Base-by-base conservation (phyloP, 768 basidiomycete species). In the Hygrophoropsis aurantiaca region DNA sequence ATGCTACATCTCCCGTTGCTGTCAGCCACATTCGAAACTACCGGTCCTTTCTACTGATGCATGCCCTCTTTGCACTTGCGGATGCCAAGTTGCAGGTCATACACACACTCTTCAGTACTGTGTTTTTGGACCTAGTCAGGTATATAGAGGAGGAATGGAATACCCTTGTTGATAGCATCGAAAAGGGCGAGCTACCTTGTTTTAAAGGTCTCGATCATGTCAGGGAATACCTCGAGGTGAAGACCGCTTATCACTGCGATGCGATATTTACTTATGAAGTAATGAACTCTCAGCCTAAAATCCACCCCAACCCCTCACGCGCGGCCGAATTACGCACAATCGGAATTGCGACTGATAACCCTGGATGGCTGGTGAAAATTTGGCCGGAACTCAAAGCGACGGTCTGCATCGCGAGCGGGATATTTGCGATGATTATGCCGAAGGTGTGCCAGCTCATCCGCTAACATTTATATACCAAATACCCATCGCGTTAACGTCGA, bases 71-170 rank as follows among this genome's bases (percentile, higher is more conserved):
- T 33, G 51, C 47, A 36, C 32, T 53, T 19, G 39, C 33, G n/a
- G 40, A 49, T 11, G 18, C 18, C 20, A n/a, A 24, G 26, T 6
- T 46, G 19, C 27, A 41, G 24, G 57, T 49, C n/a, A 42, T 55
- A 18, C 49, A 41, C 26, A 51, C 52, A 0, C 20, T 59, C 3
- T 62, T 51, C 37, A 47, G 43, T 6, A 57, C 47, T 21, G 38
- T 52, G 2, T 57, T 61, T 11, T 5, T 62, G 1, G 61, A 62
- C 23, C 51, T 61, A 50, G 43, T 52, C 16, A 44, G 55, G 11
- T 43, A 44, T 38, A 50, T 60, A 38, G 59, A 57, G 16, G 44
- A 59, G n/a, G 57, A 54, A 25, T 55, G 55, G 60, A 46, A 59
- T 20, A 33, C 15, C 4, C 47, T 55, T 23, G 26, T 62, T 11